phyloP scores from a whole-genome alignment of 2,329 filamentous ascomycete genomes.

The Calonectria fujianensis region DNA sequence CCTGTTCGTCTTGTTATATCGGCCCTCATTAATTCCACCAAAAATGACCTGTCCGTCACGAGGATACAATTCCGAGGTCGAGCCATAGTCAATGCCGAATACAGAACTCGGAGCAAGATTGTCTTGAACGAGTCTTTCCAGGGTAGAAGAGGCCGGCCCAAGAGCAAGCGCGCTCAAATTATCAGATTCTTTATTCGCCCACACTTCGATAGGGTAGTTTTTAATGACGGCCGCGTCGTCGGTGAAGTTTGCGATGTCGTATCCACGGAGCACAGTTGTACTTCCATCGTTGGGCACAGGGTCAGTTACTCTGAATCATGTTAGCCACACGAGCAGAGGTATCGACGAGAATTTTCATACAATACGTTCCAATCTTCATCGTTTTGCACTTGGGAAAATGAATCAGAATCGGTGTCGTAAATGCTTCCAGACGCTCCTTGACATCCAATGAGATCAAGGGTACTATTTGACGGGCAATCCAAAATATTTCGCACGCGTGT shows the following conservation, averaged over 20 bases:
- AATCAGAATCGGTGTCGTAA: slow-evolving; percentile 27
- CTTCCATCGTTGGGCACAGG: slow-evolving; percentile 28
- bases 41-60: slow-evolving; percentile 35
- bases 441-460: slow-evolving; percentile 33
- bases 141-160: slow-evolving; percentile 27
- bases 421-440: slow-evolving; percentile 39
- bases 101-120: slow-evolving; percentile 23
- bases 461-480: slow-evolving; percentile 33
- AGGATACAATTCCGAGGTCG: slow-evolving; percentile 32
- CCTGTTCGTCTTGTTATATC: slow-evolving; percentile 28
- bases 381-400: slow-evolving; percentile 26
- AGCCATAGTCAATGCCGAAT: slow-evolving; percentile 36
- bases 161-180: slow-evolving; percentile 38
- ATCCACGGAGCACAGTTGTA: slow-evolving; percentile 34
- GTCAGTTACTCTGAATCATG: slow-evolving; percentile 16
- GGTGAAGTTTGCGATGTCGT: slow-evolving; percentile 37
- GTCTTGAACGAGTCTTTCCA: slow-evolving; percentile 23
- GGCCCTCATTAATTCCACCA: slow-evolving; percentile 33
- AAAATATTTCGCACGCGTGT: slow-evolving; percentile 37
- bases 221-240: slow-evolving; percentile 21
- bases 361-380: slow-evolving; percentile 37
- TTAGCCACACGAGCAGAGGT: background rate
- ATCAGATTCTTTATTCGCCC: slow-evolving; percentile 33
- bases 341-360: background rate
- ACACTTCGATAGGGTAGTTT: slow-evolving; percentile 37